A percentile compares a stretch with the other conserved stretches of the same genome.
Evolutionary conservation across 495 filamentous ascomycete genomes (phyloP).

Genomic region (Penicillium herquei): DNA sequence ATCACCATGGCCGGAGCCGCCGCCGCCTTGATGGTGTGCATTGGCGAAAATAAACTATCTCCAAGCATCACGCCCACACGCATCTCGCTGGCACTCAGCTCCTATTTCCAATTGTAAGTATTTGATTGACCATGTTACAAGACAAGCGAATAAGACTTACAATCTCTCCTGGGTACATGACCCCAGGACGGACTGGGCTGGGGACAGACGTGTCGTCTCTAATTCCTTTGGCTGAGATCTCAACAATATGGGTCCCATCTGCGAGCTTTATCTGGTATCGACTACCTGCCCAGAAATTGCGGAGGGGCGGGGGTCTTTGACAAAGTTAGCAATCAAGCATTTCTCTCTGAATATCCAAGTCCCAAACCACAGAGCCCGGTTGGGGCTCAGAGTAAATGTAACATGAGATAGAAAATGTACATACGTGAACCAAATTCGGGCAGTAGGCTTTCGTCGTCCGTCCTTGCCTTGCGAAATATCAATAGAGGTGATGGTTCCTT

Average conservation of each 20-base stretch:
- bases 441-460: constrained; percentile 14
- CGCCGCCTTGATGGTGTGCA: constrained; percentile 25
- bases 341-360: no score
- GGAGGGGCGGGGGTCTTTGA: constrained; percentile 40
- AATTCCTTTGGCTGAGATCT: neutral
- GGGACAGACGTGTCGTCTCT: constrained; percentile 4
- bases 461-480: constrained; percentile 39
- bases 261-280: constrained; percentile 27
- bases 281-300: constrained; percentile 37
- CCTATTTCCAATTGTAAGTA: constrained; percentile 15
- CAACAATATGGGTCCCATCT: constrained; percentile 12
- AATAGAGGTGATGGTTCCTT: constrained; percentile 43
- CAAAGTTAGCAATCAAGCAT: constrained; percentile 1
- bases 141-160: constrained; percentile 18
- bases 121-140: neutral
- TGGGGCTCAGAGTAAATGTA: neutral
- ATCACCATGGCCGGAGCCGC: constrained; percentile 17
- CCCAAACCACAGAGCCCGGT: no score
- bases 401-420: constrained; percentile 2
- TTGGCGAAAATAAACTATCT: constrained; percentile 26
- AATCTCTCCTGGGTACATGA: constrained; percentile 29
- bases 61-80: constrained; percentile 33
- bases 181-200: constrained; percentile 28
- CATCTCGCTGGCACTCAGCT: constrained; percentile 23
- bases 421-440: constrained; percentile 46